A percentile compares a stretch with the other conserved stretches of the same genome.
Evolutionary conservation across 129 eudicot genomes (phyloP).

Genomic region (Daucus carota): DH1_v3.0 NC_030382.2:47696501-47697000

Average conservation of each 20-base stretch:
- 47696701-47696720: neutral
- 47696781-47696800: neutral
- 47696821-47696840: slow-evolving; percentile 67
- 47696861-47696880: slow-evolving; percentile 54
- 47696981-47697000: slow-evolving; percentile 12
- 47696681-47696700: neutral
- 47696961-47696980: slow-evolving; percentile 33
- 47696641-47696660: neutral
- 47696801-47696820: slow-evolving; percentile 54
- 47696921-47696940: slow-evolving; percentile 62
- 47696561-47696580: neutral
- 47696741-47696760: neutral
- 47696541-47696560: neutral
- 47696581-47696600: neutral
- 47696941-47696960: slow-evolving; percentile 52
- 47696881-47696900: slow-evolving; percentile 61
- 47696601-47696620: slow-evolving; percentile 67
- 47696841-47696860: slow-evolving; percentile 60
- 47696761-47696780: neutral
- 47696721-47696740: neutral
- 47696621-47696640: slow-evolving; percentile 48
- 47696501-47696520: no score
- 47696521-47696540: neutral
- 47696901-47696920: slow-evolving; percentile 48
- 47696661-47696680: neutral